Conservation (phyloP, 164 flowering plant species). For the Euptelea pleiosperma region DNA sequence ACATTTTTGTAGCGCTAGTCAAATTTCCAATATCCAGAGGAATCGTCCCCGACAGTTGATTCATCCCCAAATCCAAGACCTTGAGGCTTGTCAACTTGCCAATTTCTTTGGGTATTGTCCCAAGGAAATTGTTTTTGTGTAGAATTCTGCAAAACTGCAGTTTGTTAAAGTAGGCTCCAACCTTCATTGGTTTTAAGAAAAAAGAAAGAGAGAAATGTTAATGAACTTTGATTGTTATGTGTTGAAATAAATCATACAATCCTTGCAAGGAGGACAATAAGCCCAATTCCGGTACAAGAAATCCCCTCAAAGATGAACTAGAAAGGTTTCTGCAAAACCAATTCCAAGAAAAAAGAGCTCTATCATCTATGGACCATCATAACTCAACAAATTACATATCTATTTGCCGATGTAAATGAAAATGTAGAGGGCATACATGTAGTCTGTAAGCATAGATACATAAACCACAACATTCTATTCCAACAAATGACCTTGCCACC, state of each 20-base stretch:
- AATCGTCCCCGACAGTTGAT: slow-evolving; percentile 75
- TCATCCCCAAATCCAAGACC: slow-evolving; percentile 78
- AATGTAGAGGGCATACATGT: no score
- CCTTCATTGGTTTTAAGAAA: background rate
- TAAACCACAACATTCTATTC: no score
- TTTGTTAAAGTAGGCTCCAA: background rate
- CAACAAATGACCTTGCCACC: no score
- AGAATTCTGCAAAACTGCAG: slow-evolving; percentile 47
- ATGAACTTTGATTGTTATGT: background rate
- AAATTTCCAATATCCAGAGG: slow-evolving; percentile 73
- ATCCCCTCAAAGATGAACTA: slow-evolving; percentile 53
- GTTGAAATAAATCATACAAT: slow-evolving; percentile 49
- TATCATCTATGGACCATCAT: background rate
- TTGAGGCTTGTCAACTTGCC: slow-evolving; percentile 60
- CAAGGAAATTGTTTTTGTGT: slow-evolving; percentile 70
- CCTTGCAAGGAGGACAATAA: slow-evolving; percentile 55
- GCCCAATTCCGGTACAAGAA: slow-evolving; percentile 72
- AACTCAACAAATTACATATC: background rate
- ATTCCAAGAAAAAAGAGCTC: slow-evolving; percentile 5
- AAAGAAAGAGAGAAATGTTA: background rate
- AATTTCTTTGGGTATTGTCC: slow-evolving; percentile 74
- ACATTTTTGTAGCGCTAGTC: slow-evolving; percentile 54
- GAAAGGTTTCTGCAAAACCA: slow-evolving; percentile 69
- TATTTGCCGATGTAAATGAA: no score
- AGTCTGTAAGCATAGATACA: no score